phyloP scores from a whole-genome alignment of 306 rosid genomes.

The Phaseolus lunatus region DNA sequence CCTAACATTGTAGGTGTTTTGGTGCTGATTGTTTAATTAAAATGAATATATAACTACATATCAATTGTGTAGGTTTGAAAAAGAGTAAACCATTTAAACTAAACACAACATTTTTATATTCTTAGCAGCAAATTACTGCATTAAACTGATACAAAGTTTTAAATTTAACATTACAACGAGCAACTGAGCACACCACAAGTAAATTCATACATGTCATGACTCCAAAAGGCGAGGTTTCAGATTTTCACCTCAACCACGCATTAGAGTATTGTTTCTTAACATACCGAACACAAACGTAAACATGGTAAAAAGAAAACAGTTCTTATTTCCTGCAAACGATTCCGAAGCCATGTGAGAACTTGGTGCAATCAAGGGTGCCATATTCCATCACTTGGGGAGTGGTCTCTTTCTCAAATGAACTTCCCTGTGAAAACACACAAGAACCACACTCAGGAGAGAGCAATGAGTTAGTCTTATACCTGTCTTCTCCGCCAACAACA shows the following conservation, averaged over 20 bases:
- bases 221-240: neutral
- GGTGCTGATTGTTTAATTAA: no score
- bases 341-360: conserved; percentile 48
- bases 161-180: neutral
- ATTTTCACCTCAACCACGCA: conserved; percentile 11
- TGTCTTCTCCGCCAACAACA: conserved; percentile 55
- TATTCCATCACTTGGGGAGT: neutral
- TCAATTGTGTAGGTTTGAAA: no score
- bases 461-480: conserved; percentile 50
- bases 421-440: conserved; percentile 44
- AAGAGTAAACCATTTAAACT: neutral
- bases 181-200: neutral
- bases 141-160: neutral
- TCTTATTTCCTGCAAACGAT: conserved; percentile 56
- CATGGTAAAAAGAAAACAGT: neutral
- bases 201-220: neutral
- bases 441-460: conserved; percentile 48
- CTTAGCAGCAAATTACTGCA: neutral
- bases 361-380: conserved; percentile 58
- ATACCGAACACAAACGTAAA: neutral
- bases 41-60: no score
- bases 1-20: no score
- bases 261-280: neutral
- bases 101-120: neutral
- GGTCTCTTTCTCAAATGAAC: neutral